phyloP scores from a whole-genome alignment of 2,329 filamentous ascomycete species.

The Xylaria sp. region DNA sequence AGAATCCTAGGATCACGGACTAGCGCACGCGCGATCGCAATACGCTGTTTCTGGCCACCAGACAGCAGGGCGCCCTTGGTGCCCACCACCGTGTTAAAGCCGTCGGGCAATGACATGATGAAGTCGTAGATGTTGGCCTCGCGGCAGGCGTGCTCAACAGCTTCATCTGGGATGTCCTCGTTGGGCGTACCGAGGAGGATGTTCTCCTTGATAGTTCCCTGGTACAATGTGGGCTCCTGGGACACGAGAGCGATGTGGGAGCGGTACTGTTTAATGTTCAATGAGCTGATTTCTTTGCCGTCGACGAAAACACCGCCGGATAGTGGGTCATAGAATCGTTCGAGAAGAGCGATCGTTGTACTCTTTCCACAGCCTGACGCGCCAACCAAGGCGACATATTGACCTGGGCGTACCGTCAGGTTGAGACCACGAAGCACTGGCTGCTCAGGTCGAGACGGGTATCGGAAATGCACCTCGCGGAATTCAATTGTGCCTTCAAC shows the following conservation, averaged over 20 bases:
- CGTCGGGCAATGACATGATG: constrained; percentile 85
- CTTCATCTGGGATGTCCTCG: constrained; percentile 75
- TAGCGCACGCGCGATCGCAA: constrained; percentile 91
- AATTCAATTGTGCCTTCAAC: constrained; percentile 88
- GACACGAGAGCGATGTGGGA: constrained; percentile 86
- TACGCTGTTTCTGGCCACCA: constrained; percentile 93
- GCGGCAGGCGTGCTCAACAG: constrained; percentile 81
- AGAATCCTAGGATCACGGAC: constrained; percentile 92
- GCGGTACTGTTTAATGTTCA: constrained; percentile 90
- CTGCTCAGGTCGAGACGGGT: constrained; percentile 89
- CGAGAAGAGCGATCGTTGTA: constrained; percentile 89
- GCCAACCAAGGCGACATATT: constrained; percentile 92
- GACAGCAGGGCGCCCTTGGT: constrained; percentile 86
- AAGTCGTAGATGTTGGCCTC: constrained; percentile 96
- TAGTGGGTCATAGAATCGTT: constrained; percentile 94
- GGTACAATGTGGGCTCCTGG: constrained; percentile 94
- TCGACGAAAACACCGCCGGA: constrained; percentile 85
- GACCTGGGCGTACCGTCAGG: constrained; percentile 77
- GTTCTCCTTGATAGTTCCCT: constrained; percentile 91
- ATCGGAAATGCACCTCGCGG: constrained; percentile 91
- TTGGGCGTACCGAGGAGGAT: constrained; percentile 80
- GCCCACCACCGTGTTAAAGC: constrained; percentile 86
- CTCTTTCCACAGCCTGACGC: constrained; percentile 94
- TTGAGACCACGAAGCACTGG: constrained; percentile 90
- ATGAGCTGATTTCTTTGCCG: constrained; percentile 79